Base-by-base conservation (phyloP, 257 asterid species). In the Scutellaria barbata region DNA sequence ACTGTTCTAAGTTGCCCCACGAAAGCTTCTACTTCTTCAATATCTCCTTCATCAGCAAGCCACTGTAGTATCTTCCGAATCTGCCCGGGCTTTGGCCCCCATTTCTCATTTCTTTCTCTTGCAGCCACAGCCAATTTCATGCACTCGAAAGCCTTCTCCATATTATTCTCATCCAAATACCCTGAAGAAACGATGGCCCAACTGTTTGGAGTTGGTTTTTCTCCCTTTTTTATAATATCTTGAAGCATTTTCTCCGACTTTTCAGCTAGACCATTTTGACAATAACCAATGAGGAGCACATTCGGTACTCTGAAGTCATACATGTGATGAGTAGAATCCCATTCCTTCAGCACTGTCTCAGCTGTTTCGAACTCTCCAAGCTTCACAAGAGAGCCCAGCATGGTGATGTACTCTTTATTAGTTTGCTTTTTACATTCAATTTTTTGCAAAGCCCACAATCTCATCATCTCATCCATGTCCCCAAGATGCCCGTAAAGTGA, bases 361-460 rank as follows among this genome's bases (percentile, higher is more conserved):
- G 88, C 87, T 22, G 68, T 77, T 48, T 73, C 85, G n/a, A 82
- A 61, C 74, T 88, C 88, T 51, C 80, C 84, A n/a, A 85, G 81
- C 81, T 84, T 88, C 77, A 85, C 88, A 55, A 88, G 73, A 71
- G 80, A 77, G 6, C 87, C 85, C 54, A 85, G 69, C 78, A 87
- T 71, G 55, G 85, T 81, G 33, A 85, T 85, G 69, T 87, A 87
- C 47, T 85, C 94, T 71, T 84, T 47, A 69, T 87, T 87, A 60
- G 83, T 78, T 57, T 85, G 91, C 85, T 87, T 85, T 54, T 79
- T 87, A 72, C 88, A 85, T 6, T 46, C 77, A 16, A 72, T 6
- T 73, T 85, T 82, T n/a, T 85, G 89, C 74, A 80, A 66, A 64
- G 37, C 80, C 94, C 94, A 87, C 68, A 85, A 45, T 67, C 94